Conservation (phyloP, 140 eudicot genomes). For the Flaveria floridana region DNA sequence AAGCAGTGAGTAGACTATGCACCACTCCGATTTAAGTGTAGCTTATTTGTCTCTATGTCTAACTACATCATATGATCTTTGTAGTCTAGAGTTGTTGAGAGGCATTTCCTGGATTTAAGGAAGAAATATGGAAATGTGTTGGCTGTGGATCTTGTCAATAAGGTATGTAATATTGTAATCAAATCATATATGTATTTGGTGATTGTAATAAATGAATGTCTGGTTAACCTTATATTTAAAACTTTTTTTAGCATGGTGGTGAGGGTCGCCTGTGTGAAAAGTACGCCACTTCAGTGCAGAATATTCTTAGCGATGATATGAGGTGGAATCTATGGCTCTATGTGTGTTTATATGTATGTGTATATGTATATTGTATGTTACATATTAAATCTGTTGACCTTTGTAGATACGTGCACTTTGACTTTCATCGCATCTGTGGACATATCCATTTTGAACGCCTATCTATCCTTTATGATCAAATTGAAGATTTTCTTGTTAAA, state of each 20-base stretch:
- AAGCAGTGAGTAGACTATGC: conserved; percentile 60
- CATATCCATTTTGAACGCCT: conserved; percentile 81
- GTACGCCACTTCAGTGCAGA: conserved; percentile 62
- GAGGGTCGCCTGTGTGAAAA: conserved; percentile 75
- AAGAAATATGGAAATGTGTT: conserved; percentile 92
- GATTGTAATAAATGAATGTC: conserved; percentile 9
- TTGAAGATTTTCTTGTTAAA: conserved; percentile 67
- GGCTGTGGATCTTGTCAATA: conserved; percentile 90
- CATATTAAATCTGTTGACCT: conserved; percentile 31
- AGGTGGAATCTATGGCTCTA: conserved; percentile 47
- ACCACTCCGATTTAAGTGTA: neutral
- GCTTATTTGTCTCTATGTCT: neutral
- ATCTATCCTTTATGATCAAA: conserved; percentile 80
- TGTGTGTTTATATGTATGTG: neutral
- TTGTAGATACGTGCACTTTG: conserved; percentile 87
- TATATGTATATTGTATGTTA: conserved; percentile 8
- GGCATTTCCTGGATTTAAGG: conserved; percentile 84
- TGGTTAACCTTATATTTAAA: conserved; percentile 18
- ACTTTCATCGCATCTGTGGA: conserved; percentile 90
- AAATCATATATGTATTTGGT: conserved; percentile 12
- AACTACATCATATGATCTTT: conserved; percentile 18
- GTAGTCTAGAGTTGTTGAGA: conserved; percentile 83
- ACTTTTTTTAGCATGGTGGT: conserved; percentile 60
- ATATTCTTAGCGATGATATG: conserved; percentile 66
- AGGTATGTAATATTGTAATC: conserved; percentile 38